Evolutionary conservation across 495 filamentous ascomycete species (phyloP).

Genomic region (Rusavskia elegans): DNA sequence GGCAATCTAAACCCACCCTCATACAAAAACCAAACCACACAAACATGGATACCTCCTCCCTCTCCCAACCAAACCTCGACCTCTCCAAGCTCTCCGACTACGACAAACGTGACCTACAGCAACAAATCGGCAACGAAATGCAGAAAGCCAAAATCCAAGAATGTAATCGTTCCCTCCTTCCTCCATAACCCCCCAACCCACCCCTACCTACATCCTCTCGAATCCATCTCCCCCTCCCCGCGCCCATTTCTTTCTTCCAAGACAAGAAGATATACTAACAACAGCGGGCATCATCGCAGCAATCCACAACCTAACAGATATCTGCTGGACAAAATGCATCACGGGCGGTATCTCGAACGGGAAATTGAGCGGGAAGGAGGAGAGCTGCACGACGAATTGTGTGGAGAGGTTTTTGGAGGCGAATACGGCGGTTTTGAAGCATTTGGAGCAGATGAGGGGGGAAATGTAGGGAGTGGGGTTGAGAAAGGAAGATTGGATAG

Average conservation of each 20-base stretch:
- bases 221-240: no score
- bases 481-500: background rate
- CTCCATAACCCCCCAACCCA: no score
- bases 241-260: background rate
- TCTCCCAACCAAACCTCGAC: constrained; percentile 25
- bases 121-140: constrained; percentile 61
- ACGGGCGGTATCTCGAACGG: constrained; percentile 46
- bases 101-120: constrained; percentile 76
- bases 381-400: constrained; percentile 74
- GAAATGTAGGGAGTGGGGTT: background rate
- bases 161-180: constrained; percentile 29
- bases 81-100: constrained; percentile 58
- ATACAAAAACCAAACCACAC: no score
- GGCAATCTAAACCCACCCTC: no score
- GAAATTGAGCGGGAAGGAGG: constrained; percentile 57
- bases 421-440: constrained; percentile 62
- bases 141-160: constrained; percentile 69
- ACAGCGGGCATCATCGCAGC: no score
- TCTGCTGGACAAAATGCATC: constrained; percentile 89
- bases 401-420: constrained; percentile 87
- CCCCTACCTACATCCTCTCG: background rate
- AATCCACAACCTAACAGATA: constrained; percentile 69
- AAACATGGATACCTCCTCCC: constrained; percentile 11
- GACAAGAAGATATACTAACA: no score
- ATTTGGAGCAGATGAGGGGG: constrained; percentile 51